These are phyloP conservation scores for Furcasterigmium furcatum DNA, from an alignment of 2,329 filamentous ascomycete species.

Conservation along the genomic window DNA sequence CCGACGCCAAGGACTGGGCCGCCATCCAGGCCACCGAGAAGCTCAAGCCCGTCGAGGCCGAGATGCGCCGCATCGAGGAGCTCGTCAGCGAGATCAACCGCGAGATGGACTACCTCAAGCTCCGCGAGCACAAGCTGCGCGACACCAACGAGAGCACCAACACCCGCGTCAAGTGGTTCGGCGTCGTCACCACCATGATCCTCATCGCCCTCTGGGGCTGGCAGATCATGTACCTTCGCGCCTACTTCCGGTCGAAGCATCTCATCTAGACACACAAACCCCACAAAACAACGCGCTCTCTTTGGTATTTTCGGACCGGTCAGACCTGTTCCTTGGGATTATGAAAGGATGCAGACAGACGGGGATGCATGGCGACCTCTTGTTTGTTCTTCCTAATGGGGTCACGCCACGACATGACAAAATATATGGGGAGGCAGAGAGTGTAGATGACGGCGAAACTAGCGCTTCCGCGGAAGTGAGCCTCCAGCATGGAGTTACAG, in stretches of 20 bases:
- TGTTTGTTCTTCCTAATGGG: too few species aligned
- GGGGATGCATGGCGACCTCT: too few species aligned
- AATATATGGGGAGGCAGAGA: too few species aligned
- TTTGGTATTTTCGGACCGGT: too few species aligned
- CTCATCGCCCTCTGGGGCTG: conserved; percentile 85
- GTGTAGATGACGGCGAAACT: too few species aligned
- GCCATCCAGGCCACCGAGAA: conserved; percentile 96
- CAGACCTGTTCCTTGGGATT: too few species aligned
- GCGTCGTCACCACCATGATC: conserved; percentile 88
- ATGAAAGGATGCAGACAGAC: too few species aligned
- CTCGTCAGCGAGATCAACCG: conserved; percentile 81
- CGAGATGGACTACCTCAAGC: conserved; percentile 95
- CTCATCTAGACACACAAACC: conserved; percentile 1
- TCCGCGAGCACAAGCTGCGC: conserved; percentile 88
- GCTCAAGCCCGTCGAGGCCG: conserved; percentile 93
- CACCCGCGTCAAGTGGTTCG: conserved; percentile 98
- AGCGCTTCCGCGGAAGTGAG: too few species aligned
- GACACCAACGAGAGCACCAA: conserved; percentile 99
- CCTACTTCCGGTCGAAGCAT: conserved; percentile 75
- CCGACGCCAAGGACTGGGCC: conserved; percentile 97
- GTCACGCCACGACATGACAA: too few species aligned
- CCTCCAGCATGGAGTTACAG: too few species aligned
- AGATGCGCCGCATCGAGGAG: conserved; percentile 90
- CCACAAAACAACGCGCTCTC: too few species aligned
- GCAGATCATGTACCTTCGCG: conserved; percentile 97